Base-by-base conservation (phyloP, 306 rosid genomes). In the Prunus mume region DNA sequence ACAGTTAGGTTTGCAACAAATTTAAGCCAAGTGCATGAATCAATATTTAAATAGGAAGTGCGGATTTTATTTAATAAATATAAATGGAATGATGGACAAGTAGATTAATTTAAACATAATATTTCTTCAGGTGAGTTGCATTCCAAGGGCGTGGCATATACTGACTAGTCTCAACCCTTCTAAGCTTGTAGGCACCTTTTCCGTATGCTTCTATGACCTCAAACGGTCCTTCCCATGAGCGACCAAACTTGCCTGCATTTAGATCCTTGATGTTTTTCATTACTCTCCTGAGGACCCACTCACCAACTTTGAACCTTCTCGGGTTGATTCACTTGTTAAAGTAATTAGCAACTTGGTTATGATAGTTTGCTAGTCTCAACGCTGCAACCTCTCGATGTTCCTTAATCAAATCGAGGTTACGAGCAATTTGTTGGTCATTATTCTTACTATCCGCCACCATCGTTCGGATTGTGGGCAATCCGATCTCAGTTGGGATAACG, bases 301-400 rank as follows among this genome's bases (percentile, higher is more conserved):
- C 34, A 0, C 10, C 19, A 11, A 9, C 32, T n/a, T 2, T 60
- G 9, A 25, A 12, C 9, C 19, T 25, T 4, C 28, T n/a, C 0
- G 3, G 1, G 34, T 2, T 0, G 1, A 60, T 30, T 1, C 1
- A 0, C 1, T 60, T 60, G 34, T 60, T 60, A 1, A 60, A 60
- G 34, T 60, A 60, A 1, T 13, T 2, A 0, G 10, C 18, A 0
- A 12, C 34, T 1, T 25, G 3, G 18, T 60, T 60, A 0, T 25
- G 65, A 14, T 60, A 60, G 34, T 60, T 60, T 2, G 10, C 9
- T 5, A 5, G 18, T 60, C 3, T 2, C 4, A 60, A 9, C 0
- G 17, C 0, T 0, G 9, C 0, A 0, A 25, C 14, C 6, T 60
- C 34, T 0, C 3, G 12, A 5, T 60, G 1, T 5, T 60, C 65